phyloP scores from a whole-genome alignment of 768 basidiomycete genomes.

The Pulveroboletus ravenelii region DNA sequence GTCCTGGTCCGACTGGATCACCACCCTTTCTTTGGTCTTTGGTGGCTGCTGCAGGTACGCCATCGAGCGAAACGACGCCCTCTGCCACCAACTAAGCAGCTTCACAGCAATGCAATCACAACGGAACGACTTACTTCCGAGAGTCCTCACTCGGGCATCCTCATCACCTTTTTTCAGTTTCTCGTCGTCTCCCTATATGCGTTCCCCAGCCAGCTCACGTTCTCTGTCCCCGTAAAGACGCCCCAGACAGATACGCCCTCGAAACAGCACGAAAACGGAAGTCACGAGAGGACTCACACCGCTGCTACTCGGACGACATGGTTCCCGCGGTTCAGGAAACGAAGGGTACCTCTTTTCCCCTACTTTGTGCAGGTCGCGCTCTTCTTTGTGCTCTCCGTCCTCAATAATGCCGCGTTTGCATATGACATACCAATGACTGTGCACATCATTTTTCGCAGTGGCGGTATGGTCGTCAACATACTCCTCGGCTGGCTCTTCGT shows the following conservation, averaged over 20 bases:
- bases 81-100: background rate
- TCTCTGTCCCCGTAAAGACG: background rate
- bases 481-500: slow-evolving; percentile 66
- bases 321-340: slow-evolving; percentile 50
- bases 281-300: background rate
- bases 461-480: slow-evolving; percentile 82
- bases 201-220: slow-evolving; percentile 56
- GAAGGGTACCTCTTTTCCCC: slow-evolving; percentile 63
- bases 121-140: slow-evolving; percentile 67
- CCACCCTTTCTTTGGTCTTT: slow-evolving; percentile 72
- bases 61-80: background rate
- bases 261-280: background rate
- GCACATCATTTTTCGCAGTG: slow-evolving; percentile 92
- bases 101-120: slow-evolving; percentile 69
- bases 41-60: slow-evolving; percentile 83
- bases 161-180: slow-evolving; percentile 89
- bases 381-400: slow-evolving; percentile 71
- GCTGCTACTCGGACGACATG: background rate
- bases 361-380: slow-evolving; percentile 80
- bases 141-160: slow-evolving; percentile 67
- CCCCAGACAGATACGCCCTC: background rate
- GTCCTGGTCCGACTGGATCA: slow-evolving; percentile 43
- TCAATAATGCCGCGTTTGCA: slow-evolving; percentile 91
- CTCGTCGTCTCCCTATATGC: slow-evolving; percentile 69
- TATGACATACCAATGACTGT: slow-evolving; percentile 86